Conservation (phyloP, 2,329 filamentous ascomycete species). For the Lecanicillium sp. region DNA sequence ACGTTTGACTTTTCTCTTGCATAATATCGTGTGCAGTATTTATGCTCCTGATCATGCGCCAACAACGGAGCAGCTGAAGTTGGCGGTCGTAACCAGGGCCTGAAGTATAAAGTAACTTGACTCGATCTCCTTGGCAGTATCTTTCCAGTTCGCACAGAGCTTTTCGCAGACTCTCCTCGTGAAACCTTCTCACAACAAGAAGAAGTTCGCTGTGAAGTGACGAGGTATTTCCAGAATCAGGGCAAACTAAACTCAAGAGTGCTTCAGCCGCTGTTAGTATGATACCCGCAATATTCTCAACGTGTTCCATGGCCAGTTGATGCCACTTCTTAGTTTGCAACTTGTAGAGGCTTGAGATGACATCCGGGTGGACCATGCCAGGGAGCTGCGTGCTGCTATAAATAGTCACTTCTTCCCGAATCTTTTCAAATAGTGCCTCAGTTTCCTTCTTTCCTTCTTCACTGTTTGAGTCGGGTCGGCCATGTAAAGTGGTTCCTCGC, state of each 20-base stretch:
- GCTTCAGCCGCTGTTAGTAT: constrained; percentile 16
- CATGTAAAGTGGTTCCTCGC: too few species aligned
- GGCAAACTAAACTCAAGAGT: constrained; percentile 18
- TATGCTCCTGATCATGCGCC: constrained; percentile 18
- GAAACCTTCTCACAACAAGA: neutral
- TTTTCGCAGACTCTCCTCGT: neutral
- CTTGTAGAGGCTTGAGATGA: constrained; percentile 25
- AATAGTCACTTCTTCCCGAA: constrained; percentile 18
- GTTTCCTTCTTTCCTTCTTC: neutral
- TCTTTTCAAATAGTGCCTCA: neutral
- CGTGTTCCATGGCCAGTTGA: constrained; percentile 20
- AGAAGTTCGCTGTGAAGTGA: constrained; percentile 18
- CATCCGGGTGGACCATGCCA: constrained; percentile 27
- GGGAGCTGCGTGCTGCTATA: constrained; percentile 27
- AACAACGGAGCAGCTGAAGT: constrained; percentile 17
- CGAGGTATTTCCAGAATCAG: neutral
- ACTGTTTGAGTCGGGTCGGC: neutral
- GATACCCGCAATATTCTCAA: constrained; percentile 17
- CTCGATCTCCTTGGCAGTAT: constrained; percentile 13
- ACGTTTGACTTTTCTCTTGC: neutral
- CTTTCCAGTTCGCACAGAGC: constrained; percentile 14
- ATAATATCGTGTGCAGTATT: neutral
- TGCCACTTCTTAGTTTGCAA: constrained; percentile 29
- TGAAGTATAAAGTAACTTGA: constrained; percentile 19
- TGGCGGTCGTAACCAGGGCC: constrained; percentile 20